These are phyloP conservation scores for Paracoccidioides brasiliensis DNA, from an alignment of 2,329 filamentous ascomycete genomes.

Conservation along the genomic window DNA sequence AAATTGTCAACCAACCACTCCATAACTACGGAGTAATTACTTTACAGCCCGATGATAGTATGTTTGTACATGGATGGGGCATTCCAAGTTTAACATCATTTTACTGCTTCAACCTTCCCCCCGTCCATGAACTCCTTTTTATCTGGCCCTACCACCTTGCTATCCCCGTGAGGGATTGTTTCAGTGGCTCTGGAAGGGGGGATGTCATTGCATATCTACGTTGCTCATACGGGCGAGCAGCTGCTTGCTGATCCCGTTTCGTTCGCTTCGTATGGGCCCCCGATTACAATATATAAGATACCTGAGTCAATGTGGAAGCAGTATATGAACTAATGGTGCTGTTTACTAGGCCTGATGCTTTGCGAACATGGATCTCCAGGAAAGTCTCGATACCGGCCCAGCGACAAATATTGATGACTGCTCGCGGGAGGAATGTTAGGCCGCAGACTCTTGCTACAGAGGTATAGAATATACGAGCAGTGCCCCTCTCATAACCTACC, in stretches of 20 bases:
- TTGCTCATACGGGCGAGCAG: constrained; percentile 85
- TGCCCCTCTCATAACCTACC: background rate
- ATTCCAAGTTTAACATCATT: background rate
- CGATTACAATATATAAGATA: constrained; percentile 12
- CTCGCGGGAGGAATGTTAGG: constrained; percentile 72
- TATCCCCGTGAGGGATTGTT: constrained; percentile 12
- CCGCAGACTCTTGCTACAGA: constrained; percentile 67
- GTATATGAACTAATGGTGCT: constrained; percentile 12
- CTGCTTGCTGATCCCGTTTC: constrained; percentile 63
- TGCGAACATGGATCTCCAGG: constrained; percentile 67
- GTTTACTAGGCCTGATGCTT: constrained; percentile 57
- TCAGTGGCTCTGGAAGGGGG: constrained; percentile 24
- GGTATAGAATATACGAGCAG: constrained; percentile 39
- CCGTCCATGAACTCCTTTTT: background rate
- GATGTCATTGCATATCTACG: constrained; percentile 83
- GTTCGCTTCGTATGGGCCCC: constrained; percentile 53
- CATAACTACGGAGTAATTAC: too few relatives aligned
- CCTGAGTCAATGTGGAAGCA: constrained; percentile 7
- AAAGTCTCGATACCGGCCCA: constrained; percentile 60
- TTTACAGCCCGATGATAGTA: too few relatives aligned
- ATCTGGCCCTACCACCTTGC: background rate
- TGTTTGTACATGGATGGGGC: too few relatives aligned
- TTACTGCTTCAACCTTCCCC: background rate
- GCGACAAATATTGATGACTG: constrained; percentile 77
- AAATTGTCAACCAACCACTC: too few relatives aligned